phyloP scores from a whole-genome alignment of 108 stramenopile species.

The Cyclostephanos tholiformis region DNA sequence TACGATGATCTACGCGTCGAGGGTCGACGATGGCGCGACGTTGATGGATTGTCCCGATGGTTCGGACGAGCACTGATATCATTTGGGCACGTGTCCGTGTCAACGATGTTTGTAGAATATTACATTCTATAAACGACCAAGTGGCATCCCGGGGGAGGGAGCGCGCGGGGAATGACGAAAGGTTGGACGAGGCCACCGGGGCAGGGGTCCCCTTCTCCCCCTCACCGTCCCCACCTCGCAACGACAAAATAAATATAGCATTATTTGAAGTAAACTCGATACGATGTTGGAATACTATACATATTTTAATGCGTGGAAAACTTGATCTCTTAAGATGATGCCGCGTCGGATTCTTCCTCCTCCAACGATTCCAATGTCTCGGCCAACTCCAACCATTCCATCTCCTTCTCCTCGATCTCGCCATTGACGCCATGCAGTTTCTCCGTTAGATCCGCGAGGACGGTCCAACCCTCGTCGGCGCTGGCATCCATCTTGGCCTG shows the following conservation, averaged over 20 bases:
- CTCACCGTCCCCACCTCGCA: too few species aligned
- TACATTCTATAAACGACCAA: too few species aligned
- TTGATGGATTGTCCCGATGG: slow-evolving; percentile 65
- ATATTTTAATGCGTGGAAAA: too few species aligned
- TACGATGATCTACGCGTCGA: slow-evolving; percentile 52
- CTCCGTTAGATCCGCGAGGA: slow-evolving; percentile 75
- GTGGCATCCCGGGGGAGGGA: too few species aligned
- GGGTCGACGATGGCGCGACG: slow-evolving; percentile 63
- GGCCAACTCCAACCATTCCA: slow-evolving; percentile 79
- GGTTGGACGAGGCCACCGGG: too few species aligned
- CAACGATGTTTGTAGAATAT: too few species aligned
- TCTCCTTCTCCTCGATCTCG: slow-evolving; percentile 80
- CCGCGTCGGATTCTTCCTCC: slow-evolving; percentile 15
- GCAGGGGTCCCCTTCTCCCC: too few species aligned
- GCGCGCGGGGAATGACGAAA: too few species aligned
- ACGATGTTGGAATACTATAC: too few species aligned
- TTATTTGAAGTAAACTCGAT: too few species aligned
- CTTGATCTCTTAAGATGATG: background rate
- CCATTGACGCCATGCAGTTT: slow-evolving; percentile 60
- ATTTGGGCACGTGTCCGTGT: too few species aligned
- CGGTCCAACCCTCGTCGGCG: slow-evolving; percentile 76
- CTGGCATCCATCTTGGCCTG: slow-evolving; percentile 65
- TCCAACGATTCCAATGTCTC: slow-evolving; percentile 53
- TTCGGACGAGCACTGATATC: slow-evolving; percentile 72
- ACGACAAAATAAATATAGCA: too few species aligned